phyloP scores from a whole-genome alignment of 768 basidiomycete species.

The Russula sp. region DNA sequence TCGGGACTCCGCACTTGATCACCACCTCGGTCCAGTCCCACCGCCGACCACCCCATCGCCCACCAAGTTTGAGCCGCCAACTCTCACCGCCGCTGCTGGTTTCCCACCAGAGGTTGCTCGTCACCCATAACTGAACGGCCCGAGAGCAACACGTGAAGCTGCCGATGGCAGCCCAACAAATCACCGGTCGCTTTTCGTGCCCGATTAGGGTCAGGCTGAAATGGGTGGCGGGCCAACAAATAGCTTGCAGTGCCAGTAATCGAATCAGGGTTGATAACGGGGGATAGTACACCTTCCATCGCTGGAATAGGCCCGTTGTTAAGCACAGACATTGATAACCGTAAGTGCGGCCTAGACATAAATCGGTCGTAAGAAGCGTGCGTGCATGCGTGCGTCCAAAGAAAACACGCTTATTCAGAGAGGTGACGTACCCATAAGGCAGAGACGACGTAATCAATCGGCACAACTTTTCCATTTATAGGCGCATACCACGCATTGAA shows the following conservation, averaged over 20 bases:
- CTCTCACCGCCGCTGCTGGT: constrained; percentile 19
- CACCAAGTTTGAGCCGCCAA: constrained; percentile 30
- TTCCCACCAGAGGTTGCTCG: constrained; percentile 65
- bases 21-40: constrained; percentile 83
- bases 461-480: constrained; percentile 36
- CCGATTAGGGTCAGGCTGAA: constrained; percentile 75
- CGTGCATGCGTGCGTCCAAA: background rate
- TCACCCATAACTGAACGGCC: constrained; percentile 93
- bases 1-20: constrained; percentile 67
- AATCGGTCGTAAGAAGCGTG: background rate
- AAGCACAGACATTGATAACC: constrained; percentile 86
- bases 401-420: constrained; percentile 1
- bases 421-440: constrained; percentile 61
- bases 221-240: constrained; percentile 95
- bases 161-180: constrained; percentile 87
- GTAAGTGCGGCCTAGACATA: constrained; percentile 71
- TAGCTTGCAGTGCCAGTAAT: constrained; percentile 87
- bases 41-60: constrained; percentile 56
- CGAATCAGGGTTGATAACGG: constrained; percentile 86
- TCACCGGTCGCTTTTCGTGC: constrained; percentile 66
- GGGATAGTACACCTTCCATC: constrained; percentile 91
- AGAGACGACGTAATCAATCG: constrained; percentile 64
- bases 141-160: constrained; percentile 83
- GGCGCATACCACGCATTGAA: constrained; percentile 53
- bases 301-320: constrained; percentile 82